Evolutionary conservation across 495 filamentous ascomycete species (phyloP), one percentile per base, ranked within the genome.

Genomic region (Neurospora tetraspora): DNA sequence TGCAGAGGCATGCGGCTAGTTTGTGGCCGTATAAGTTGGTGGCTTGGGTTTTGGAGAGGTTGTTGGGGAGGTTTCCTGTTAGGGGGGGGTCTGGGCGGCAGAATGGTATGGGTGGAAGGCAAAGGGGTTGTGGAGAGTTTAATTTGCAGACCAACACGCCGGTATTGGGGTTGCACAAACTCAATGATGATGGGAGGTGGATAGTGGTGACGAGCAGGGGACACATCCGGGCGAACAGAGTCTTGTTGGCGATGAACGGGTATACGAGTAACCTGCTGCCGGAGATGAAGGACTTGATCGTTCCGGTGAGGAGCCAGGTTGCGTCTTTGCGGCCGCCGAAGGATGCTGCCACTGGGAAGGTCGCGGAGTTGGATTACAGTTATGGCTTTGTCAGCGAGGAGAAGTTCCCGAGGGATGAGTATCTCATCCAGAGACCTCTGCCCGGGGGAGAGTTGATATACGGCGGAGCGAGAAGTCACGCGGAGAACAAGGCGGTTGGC

Each of bases 1-100:
- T 86, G 68, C 78, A 82, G 69, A 80, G 78, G 27, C 77, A 82
- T 37, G 87, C 87, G 0, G 85, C 85, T 6, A 84, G 82, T 42
- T 65, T 89, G 1, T 96, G 92, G 93, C 94, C 94, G 0, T 96
- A 96, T 77, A 94, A 93, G 77, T 86, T 94, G 20, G 88, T 96
- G 9, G 84, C 89, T 0, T 88, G 86, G 69, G 79, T 93, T 1
- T 81, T 96, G 2, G 88, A 89, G 74, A 80, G 80, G 3, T 83
- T 92, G 0, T 79, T 91, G 0, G 77, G 74, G 2, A 70, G 40
- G 65, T 77, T 72, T 42, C 70, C 74, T 0, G 20, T 39, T 6
- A 5, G 20, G 43, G 20, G 43, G 43, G 20, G 43, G 43, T 34
- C 31, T 34, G 43, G 10, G 18, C 6, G 2, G 7, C 7, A n/a